phyloP scores from a whole-genome alignment of 2,329 filamentous ascomycete species.

The Alternaria brassicicola region DNA sequence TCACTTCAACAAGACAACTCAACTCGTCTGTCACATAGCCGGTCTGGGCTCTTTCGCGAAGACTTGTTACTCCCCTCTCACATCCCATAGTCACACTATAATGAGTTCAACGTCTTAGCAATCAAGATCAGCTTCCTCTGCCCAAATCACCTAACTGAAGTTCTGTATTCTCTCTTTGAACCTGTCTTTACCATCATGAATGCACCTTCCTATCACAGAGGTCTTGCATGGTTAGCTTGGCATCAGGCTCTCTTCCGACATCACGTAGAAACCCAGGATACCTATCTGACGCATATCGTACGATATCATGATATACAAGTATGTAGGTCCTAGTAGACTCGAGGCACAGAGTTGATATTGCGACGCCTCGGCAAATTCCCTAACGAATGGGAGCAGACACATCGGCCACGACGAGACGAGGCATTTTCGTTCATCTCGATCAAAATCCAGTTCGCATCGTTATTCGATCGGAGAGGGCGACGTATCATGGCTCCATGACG shows the following conservation, averaged over 20 bases:
- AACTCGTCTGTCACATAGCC: neutral
- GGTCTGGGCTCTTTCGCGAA: neutral
- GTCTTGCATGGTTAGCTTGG: neutral
- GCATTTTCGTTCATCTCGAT: neutral
- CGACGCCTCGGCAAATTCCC: neutral
- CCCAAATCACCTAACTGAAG: too few relatives aligned
- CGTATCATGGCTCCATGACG: conserved; percentile 21
- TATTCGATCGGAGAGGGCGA: conserved; percentile 29
- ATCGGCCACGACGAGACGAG: neutral
- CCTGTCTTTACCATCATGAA: neutral
- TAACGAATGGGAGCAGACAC: neutral
- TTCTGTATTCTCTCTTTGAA: too few relatives aligned
- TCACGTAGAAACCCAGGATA: neutral
- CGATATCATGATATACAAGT: neutral
- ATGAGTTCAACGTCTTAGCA: neutral
- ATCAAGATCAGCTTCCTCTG: too few relatives aligned
- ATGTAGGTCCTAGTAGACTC: neutral
- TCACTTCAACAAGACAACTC: neutral
- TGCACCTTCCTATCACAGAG: neutral
- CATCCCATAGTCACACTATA: neutral
- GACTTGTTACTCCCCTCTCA: neutral
- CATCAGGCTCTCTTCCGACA: neutral
- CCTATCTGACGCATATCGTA: neutral
- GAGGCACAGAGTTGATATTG: neutral
- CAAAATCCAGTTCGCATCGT: neutral